Percentiles rank a stretch among this genome's conserved stretches.
Conservation (phyloP, 495 filamentous ascomycete genomes). For the Penicillium chermesinum region DNA sequence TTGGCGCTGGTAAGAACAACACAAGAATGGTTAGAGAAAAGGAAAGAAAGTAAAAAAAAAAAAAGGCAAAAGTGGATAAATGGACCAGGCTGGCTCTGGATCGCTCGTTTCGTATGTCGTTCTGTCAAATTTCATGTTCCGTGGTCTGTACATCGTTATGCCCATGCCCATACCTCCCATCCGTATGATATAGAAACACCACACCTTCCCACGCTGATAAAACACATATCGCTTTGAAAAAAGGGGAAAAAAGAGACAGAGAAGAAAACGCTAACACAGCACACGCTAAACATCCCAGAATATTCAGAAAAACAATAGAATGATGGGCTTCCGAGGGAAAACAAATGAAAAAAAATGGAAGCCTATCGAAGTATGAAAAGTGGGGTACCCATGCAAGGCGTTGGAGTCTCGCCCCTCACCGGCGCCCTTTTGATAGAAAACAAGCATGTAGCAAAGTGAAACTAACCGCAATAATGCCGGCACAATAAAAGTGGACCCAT, state of each 20-base stretch:
- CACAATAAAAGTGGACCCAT: not conserved
- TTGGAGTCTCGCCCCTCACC: not conserved
- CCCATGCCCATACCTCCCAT: constrained; percentile 3
- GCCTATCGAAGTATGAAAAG: not conserved
- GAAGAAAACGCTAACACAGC: constrained; percentile 5
- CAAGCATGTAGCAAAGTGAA: not conserved
- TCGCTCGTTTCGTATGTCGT: constrained; percentile 6
- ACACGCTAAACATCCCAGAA: constrained; percentile 3
- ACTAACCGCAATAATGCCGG: not conserved
- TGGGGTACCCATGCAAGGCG: not conserved
- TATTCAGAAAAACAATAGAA: constrained; percentile 9
- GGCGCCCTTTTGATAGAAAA: not conserved
- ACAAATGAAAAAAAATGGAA: not conserved
- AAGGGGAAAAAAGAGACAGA: no score
- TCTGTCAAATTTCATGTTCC: constrained; percentile 1
- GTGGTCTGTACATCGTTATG: constrained; percentile 3
- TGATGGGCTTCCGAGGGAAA: constrained; percentile 4
- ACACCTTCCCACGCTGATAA: constrained; percentile 4
- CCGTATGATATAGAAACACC: constrained; percentile 5
- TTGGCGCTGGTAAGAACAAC: constrained; percentile 2
- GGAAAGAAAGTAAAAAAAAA: not conserved
- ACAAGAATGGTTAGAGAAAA: no score
- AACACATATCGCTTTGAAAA: constrained; percentile 5
- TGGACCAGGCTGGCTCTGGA: not conserved
- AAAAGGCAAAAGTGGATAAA: constrained; percentile 1